Evolutionary conservation across 352 stramenopile genomes (phyloP).

Genomic region (Thraustochytrium striatum): DNA sequence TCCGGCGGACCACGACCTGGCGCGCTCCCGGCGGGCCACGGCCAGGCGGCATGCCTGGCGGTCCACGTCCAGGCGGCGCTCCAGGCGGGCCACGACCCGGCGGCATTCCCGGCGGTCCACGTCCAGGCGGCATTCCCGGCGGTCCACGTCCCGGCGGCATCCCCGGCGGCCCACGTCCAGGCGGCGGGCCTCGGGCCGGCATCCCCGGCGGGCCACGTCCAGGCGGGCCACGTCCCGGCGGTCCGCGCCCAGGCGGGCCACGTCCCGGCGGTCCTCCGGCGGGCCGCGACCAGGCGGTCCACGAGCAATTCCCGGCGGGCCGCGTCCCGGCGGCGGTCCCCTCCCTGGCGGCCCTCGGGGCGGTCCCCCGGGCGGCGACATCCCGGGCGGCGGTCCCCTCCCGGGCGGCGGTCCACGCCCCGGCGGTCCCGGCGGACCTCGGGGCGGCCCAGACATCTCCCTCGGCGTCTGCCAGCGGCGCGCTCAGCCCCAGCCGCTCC

Average conservation of each 20-base stretch:
- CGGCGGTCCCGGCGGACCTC: neutral
- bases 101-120: neutral
- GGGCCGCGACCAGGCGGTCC: too few species aligned
- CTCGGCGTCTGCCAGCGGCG: too few species aligned
- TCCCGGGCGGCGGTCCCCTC: too few species aligned
- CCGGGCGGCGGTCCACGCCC: neutral
- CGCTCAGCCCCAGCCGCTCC: neutral
- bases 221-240: neutral
- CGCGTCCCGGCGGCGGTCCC: neutral
- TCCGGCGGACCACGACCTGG: conserved; percentile 39
- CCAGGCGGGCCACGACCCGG: neutral
- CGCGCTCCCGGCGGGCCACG: conserved; percentile 32
- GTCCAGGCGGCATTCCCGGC: conserved; percentile 10
- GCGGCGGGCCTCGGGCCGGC: neutral
- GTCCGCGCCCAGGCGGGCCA: neutral
- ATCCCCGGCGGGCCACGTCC: neutral
- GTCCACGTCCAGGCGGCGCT: neutral
- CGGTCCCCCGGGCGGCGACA: too few species aligned
- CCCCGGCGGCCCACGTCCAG: neutral
- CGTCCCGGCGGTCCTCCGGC: neutral
- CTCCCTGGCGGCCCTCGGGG: neutral
- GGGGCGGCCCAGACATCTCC: too few species aligned
- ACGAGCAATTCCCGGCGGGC: neutral
- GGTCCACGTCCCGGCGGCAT: too few species aligned
- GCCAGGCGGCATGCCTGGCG: conserved; percentile 47